Evolutionary conservation across 2,329 filamentous ascomycete genomes (phyloP).

Genomic region (Claviceps maximensis): DNA sequence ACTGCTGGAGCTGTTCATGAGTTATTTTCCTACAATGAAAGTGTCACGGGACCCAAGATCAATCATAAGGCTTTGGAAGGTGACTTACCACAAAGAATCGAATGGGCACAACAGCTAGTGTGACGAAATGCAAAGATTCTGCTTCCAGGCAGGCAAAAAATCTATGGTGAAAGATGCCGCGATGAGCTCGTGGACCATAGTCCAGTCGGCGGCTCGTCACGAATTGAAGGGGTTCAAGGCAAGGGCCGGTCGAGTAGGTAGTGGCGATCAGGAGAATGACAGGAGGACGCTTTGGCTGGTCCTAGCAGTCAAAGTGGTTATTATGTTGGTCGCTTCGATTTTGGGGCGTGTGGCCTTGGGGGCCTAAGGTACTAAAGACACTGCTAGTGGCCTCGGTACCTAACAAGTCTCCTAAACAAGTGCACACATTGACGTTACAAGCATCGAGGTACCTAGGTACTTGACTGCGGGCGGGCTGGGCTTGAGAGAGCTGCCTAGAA

Average conservation of each 20-base stretch:
- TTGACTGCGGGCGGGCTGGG: background rate
- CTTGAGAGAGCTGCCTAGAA: background rate
- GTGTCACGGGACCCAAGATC: background rate
- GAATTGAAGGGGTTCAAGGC: background rate
- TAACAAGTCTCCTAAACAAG: too few species aligned
- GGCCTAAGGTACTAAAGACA: background rate
- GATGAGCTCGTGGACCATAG: constrained; percentile 1
- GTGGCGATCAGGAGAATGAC: background rate
- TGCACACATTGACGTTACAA: background rate
- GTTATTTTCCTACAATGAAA: background rate
- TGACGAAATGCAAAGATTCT: constrained; percentile 21
- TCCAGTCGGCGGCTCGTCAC: constrained; percentile 1
- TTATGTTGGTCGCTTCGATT: background rate
- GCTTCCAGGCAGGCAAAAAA: constrained; percentile 25
- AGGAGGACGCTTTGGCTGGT: background rate
- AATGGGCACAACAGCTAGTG: constrained; percentile 6
- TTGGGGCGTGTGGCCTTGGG: background rate
- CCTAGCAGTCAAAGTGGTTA: background rate
- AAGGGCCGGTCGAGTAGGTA: background rate
- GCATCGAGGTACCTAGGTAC: background rate
- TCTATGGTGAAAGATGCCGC: background rate
- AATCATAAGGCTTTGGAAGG: background rate
- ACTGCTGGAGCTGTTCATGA: constrained; percentile 1
- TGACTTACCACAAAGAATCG: constrained; percentile 14
- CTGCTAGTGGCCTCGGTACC: background rate